Base-by-base conservation (phyloP, 345 rosid genomes). In the Kernera saxatilis region DNA sequence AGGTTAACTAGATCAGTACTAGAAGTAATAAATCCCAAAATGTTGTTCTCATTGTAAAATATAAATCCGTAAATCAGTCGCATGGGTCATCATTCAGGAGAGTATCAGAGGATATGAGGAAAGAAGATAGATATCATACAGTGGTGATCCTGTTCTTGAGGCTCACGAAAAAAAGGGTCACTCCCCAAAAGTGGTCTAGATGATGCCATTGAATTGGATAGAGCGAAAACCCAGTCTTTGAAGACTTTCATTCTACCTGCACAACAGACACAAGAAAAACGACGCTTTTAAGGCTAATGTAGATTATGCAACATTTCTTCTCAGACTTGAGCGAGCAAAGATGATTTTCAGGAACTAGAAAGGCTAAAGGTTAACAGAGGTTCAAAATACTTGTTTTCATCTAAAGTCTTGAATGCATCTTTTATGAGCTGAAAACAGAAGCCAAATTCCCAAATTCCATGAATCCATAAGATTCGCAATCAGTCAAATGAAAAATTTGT, bases 151-250 rank as follows among this genome's bases (percentile, higher is more conserved):
- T 67, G 84, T 41, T 81, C 80, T 55, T 82, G 78, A 57, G 68
- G 64, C 52, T 63, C 77, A 0, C 30, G 66, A 58, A 78, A 76
- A 77, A 79, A 86, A 63, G 82, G 73, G 48, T 82, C 81, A 57
- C 72, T 69, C 12, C 83, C 82, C 19, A 87, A 82, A 58, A 92
- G 76, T 18, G 87, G 87, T 78, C 87, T 67, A 13, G 96, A 81
- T 5, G 87, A 78, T 35, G 89, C 85, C 85, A 88, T 75, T 3
- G 93, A 81, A 6, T 79, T 83, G 23, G 85, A 82, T 23, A 89
- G 44, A 35, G 85, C 71, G 25, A 86, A 84, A 69, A 80, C 84
- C 91, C 96, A 91, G 50, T 93, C 97, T 76, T 83, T 83, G 76
- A 91, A 60, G 44, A 94, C 84, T 83, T 87, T 91, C 97, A 93